Base-by-base conservation (phyloP, 345 rosid species). In the Pugionium dolabratum region DNA sequence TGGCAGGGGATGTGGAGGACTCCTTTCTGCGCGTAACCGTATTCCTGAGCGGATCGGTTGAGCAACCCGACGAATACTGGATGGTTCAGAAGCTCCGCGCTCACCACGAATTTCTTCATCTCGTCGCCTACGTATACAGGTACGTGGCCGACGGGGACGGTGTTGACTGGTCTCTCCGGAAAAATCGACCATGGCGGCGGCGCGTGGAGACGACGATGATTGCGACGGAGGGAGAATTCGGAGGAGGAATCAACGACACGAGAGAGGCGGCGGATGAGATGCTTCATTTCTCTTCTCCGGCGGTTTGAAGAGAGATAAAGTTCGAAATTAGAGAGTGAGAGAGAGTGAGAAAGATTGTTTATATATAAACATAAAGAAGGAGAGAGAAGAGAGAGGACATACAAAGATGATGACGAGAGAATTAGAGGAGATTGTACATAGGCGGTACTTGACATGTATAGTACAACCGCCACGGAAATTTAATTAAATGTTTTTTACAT, bases 61-160 rank as follows among this genome's bases (percentile, higher is more conserved):
- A 40, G 44, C 44, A 40, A 40, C 1, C 44, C 44, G n/a, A 40
- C 44, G 77, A 94, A 86, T 9, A 84, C 66, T 29, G 99, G 99
- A 10, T 90, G 97, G 81, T 85, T 88, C 34, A 94, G 75, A 5
- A 94, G 73, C 88, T 87, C 95, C 0, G 99, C 96, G 74, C 82
- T 81, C 29, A 95, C 91, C 4, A 83, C 82, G 78, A 95, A 95
- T 57, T 96, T 76, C 79, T 89, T 91, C 98, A 91, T 87, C 82
- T 89, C 95, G 11, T 87, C 98, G 1, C 99, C 99, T 40, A 95
- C 99, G 85, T 80, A 87, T 31, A 95, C 91, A 25, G 98, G 95
- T 0, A 95, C 85, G 82, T 87, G 84, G 0, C 99, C 99, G 4
- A 81, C 82, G 36, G 99, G 97, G 9, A 89, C 97, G 4, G 76